These are phyloP conservation scores for Aspergillus sclerotialis DNA, from an alignment of 2,329 filamentous ascomycete species.

Conservation along the genomic window DNA sequence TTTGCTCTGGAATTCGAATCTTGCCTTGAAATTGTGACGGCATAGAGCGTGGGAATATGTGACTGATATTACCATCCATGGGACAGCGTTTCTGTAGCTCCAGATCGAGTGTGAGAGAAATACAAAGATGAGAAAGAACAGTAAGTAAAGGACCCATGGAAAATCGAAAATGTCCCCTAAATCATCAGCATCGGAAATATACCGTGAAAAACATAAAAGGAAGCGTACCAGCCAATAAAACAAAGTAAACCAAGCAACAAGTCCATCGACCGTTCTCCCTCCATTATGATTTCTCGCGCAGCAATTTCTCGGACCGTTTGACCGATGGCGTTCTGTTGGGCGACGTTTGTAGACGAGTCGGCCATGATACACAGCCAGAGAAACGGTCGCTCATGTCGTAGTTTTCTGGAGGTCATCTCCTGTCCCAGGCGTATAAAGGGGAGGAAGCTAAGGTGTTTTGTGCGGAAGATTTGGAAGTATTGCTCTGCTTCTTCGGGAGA, in stretches of 20 bases:
- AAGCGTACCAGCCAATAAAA: conserved; percentile 2
- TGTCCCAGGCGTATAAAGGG: conserved; percentile 20
- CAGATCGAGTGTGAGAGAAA: conserved; percentile 2
- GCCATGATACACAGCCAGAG: conserved; percentile 35
- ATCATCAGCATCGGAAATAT: background rate
- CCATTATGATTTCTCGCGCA: conserved; percentile 14
- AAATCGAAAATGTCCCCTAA: conserved; percentile 4
- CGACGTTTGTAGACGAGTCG: conserved; percentile 13
- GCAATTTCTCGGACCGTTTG: conserved; percentile 13
- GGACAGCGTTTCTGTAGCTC: conserved; percentile 1
- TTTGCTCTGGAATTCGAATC: background rate
- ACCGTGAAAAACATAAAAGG: background rate
- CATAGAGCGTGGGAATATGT: background rate
- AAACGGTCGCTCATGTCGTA: conserved; percentile 30
- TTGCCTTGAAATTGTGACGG: background rate
- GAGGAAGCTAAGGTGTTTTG: conserved; percentile 19
- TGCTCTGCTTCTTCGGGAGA: conserved; percentile 12
- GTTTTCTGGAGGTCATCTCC: conserved; percentile 14
- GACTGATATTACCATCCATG: background rate
- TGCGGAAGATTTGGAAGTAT: conserved; percentile 12
- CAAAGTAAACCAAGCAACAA: conserved; percentile 4
- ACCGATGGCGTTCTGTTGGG: conserved; percentile 9
- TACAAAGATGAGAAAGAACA: conserved; percentile 5
- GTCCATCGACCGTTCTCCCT: conserved; percentile 31
- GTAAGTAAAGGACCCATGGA: conserved; percentile 2